Evolutionary conservation across 441 rosid genomes (phyloP).

Genomic region (Syzygium malaccense): DNA sequence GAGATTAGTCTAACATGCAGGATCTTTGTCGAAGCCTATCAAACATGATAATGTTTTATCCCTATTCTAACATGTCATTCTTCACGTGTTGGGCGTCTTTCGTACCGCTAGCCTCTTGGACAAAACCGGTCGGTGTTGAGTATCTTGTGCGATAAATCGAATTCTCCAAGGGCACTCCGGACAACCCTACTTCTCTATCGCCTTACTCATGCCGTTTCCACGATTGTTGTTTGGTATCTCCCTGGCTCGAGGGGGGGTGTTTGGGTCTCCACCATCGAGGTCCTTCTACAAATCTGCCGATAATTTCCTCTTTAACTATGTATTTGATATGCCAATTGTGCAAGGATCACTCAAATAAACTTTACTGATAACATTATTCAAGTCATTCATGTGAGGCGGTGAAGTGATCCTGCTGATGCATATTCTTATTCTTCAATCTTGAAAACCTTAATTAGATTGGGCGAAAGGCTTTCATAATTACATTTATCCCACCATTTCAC

Average conservation of each 20-base stretch:
- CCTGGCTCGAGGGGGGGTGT: not conserved
- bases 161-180: not conserved
- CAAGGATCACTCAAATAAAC: not conserved
- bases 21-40: not conserved
- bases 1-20: not conserved
- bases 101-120: rapidly evolving
- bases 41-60: not conserved
- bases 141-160: not conserved
- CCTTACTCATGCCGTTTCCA: not conserved
- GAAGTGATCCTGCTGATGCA: not conserved
- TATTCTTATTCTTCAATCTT: not conserved
- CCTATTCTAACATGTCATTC: not conserved
- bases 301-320: not conserved
- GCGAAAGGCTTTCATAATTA: not conserved
- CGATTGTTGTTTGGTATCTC: not conserved
- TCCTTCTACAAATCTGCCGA: not conserved
- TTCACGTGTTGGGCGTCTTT: not conserved
- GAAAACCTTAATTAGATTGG: not conserved
- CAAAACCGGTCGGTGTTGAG: not conserved
- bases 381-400: not conserved
- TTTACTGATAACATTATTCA: not conserved
- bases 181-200: not conserved
- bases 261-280: not conserved
- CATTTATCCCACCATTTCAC: not conserved
- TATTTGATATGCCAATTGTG: not conserved